Percentiles rank a stretch among this genome's conserved stretches.
phyloP scores from a whole-genome alignment of 2,329 filamentous ascomycete genomes.

The Penicillium sp. region DNA sequence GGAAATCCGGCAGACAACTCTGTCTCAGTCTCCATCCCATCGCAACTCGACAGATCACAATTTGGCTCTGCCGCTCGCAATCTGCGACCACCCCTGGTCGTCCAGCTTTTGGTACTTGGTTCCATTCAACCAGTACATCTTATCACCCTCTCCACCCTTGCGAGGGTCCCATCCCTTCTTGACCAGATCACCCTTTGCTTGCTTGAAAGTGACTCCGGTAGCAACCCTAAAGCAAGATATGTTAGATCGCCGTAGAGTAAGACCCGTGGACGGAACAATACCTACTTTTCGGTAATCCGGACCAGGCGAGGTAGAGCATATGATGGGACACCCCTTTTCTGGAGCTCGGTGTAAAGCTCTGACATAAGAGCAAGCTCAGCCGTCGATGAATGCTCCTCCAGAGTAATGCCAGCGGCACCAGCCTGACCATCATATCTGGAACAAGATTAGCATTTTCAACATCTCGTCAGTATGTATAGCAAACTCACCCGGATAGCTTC shows the following conservation, averaged over 20 bases:
- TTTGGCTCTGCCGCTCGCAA: constrained; percentile 45
- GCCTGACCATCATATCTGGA: constrained; percentile 49
- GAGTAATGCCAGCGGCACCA: constrained; percentile 45
- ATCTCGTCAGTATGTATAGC: background rate
- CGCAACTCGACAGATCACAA: constrained; percentile 23
- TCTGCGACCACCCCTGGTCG: constrained; percentile 37
- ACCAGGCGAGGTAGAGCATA: constrained; percentile 49
- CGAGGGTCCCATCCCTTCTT: constrained; percentile 42
- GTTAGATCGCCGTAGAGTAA: constrained; percentile 7
- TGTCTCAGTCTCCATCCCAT: background rate
- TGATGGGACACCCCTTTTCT: constrained; percentile 43
- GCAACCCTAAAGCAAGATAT: constrained; percentile 31
- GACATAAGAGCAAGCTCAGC: constrained; percentile 37
- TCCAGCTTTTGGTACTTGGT: constrained; percentile 39
- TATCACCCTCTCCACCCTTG: constrained; percentile 32
- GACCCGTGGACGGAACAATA: background rate
- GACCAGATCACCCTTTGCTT: constrained; percentile 44
- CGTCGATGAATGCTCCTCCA: constrained; percentile 31
- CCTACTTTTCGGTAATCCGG: constrained; percentile 45
- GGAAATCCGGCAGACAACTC: background rate
- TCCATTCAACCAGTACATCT: constrained; percentile 45
- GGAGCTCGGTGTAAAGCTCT: constrained; percentile 37
- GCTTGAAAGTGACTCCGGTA: constrained; percentile 50
- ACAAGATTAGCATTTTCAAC: background rate
- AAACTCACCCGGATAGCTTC: constrained; percentile 37